phyloP scores from a whole-genome alignment of 1,284 basidiomycete species.

The Testicularia cyperi region DNA sequence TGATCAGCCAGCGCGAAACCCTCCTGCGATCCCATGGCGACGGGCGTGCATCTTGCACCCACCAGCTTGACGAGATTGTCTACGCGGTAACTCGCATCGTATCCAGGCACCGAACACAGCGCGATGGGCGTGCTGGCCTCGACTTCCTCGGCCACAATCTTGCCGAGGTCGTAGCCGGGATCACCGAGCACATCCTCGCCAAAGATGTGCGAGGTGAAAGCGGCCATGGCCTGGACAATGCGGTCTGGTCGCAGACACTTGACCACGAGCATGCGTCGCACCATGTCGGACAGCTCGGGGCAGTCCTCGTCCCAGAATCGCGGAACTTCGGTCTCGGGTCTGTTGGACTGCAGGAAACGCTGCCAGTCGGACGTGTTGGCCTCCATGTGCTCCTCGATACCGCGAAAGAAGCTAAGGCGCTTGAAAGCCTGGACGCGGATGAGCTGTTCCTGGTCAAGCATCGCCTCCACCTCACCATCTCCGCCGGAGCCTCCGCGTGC shows the following conservation, averaged over 20 bases:
- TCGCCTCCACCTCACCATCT: constrained; percentile 30
- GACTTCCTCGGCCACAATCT: constrained; percentile 48
- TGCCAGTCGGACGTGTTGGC: constrained; percentile 74
- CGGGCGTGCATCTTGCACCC: constrained; percentile 41
- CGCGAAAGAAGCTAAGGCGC: constrained; percentile 70
- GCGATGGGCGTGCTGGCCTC: constrained; percentile 50
- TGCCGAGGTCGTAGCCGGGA: constrained; percentile 23
- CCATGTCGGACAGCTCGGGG: constrained; percentile 66
- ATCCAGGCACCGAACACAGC: constrained; percentile 56
- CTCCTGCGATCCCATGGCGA: constrained; percentile 59
- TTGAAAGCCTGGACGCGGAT: constrained; percentile 63
- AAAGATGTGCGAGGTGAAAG: constrained; percentile 76
- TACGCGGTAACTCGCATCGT: constrained; percentile 55
- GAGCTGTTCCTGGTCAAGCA: constrained; percentile 67
- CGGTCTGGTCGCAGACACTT: constrained; percentile 89
- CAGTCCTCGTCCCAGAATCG: constrained; percentile 67
- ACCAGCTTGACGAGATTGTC: constrained; percentile 49
- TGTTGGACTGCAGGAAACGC: constrained; percentile 70
- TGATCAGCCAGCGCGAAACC: constrained; percentile 54
- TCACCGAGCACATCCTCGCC: constrained; percentile 71
- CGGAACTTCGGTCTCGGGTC: constrained; percentile 73
- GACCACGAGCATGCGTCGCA: constrained; percentile 76
- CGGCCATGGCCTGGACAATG: constrained; percentile 74
- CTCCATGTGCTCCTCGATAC: constrained; percentile 71
- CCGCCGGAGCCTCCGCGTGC: constrained; percentile 4